phyloP scores from a whole-genome alignment of 2,329 filamentous ascomycete species.

The Capronia epimyces region DNA sequence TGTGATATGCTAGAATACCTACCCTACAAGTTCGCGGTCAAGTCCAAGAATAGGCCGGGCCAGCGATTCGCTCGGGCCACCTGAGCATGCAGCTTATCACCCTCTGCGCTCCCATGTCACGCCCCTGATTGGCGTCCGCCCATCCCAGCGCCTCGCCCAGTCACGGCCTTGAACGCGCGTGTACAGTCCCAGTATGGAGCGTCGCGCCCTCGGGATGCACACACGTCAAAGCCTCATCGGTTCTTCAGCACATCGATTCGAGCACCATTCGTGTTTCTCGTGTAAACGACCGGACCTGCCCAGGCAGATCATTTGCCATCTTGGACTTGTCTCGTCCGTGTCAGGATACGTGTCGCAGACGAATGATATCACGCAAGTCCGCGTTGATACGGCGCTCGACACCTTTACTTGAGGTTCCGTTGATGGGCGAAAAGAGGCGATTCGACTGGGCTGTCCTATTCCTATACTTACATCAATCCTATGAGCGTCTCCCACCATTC shows the following conservation, averaged over 20 bases:
- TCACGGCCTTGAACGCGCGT: conserved; percentile 19
- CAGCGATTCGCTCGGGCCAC: conserved; percentile 18
- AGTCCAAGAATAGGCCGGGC: conserved; percentile 23
- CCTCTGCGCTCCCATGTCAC: conserved; percentile 15
- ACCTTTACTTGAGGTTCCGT: background rate
- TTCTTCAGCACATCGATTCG: conserved; percentile 12
- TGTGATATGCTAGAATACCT: conserved; percentile 4
- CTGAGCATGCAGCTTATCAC: conserved; percentile 22
- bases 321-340: background rate
- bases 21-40: background rate
- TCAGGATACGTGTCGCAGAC: conserved; percentile 15
- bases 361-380: conserved; percentile 16
- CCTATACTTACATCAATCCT: conserved; percentile 6
- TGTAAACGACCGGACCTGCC: conserved; percentile 15
- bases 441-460: background rate
- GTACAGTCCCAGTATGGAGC: conserved; percentile 13
- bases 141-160: conserved; percentile 24
- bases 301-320: conserved; percentile 12
- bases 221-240: conserved; percentile 6
- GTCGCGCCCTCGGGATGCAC: conserved; percentile 7
- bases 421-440: background rate
- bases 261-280: conserved; percentile 5
- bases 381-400: background rate
- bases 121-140: conserved; percentile 24
- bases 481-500: conserved; percentile 4